Percentiles rank a stretch among this genome's conserved stretches.
Evolutionary conservation across 345 rosid species (phyloP).

Genomic region (Euclidium syriacum): DNA sequence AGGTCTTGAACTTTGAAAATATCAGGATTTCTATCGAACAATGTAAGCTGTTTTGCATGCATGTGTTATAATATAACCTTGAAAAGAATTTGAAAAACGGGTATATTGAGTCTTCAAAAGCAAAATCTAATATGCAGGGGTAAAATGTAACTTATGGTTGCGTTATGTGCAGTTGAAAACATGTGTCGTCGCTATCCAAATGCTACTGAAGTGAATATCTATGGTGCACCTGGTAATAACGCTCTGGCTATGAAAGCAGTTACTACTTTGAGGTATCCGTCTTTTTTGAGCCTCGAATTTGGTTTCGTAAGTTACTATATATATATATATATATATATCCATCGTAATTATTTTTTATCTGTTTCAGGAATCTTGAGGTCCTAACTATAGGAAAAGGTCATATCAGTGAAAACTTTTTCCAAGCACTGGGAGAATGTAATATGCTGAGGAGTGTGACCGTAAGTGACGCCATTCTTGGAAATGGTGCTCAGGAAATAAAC

Average conservation of each 20-base stretch:
- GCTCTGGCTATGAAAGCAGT: slow-evolving; percentile 69
- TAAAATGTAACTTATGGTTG: neutral
- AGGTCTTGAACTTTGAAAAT: slow-evolving; percentile 77
- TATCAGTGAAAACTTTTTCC: slow-evolving; percentile 69
- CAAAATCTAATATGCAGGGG: neutral
- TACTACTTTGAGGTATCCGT: slow-evolving; percentile 55
- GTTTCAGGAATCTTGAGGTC: slow-evolving; percentile 69
- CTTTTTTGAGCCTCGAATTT: neutral
- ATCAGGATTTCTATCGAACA: slow-evolving; percentile 69
- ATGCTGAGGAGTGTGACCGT: slow-evolving; percentile 68
- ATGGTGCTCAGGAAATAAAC: slow-evolving; percentile 73
- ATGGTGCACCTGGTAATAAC: slow-evolving; percentile 55
- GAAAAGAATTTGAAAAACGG: neutral
- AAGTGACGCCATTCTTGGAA: slow-evolving; percentile 69
- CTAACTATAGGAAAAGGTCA: slow-evolving; percentile 73
- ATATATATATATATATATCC: neutral
- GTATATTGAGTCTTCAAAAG: neutral
- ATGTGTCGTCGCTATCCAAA: slow-evolving; percentile 84
- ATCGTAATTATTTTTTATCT: slow-evolving; percentile 6
- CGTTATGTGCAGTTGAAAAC: slow-evolving; percentile 63
- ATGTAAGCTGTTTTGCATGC: slow-evolving; percentile 49
- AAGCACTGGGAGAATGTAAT: slow-evolving; percentile 68
- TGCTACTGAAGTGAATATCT: slow-evolving; percentile 79
- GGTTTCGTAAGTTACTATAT: neutral
- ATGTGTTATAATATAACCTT: neutral